Conservation (phyloP, 352 stramenopile species). For the Globisporangium lucens region DNA sequence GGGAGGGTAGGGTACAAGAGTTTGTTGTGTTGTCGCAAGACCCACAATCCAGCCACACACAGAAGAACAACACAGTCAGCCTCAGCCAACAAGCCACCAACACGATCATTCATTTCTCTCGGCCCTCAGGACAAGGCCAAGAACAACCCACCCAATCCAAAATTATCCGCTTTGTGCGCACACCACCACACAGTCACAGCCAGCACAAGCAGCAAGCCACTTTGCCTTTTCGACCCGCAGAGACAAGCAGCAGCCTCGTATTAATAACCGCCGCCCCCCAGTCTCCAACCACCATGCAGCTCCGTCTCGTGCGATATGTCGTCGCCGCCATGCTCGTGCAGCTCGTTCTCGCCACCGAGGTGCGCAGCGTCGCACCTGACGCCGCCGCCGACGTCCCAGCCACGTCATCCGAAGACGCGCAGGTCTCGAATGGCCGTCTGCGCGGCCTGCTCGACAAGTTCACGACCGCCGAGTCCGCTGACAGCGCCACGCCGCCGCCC, state of each 20-base stretch:
- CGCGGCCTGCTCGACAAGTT: constrained; percentile 40
- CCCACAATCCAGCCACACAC: not conserved
- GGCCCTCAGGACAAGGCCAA: not conserved
- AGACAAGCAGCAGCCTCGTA: not conserved
- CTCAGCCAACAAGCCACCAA: not conserved
- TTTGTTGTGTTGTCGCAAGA: constrained; percentile 9
- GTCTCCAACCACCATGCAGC: constrained; percentile 14
- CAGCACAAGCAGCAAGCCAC: not conserved
- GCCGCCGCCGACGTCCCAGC: not conserved
- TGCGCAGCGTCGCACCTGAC: constrained; percentile 7
- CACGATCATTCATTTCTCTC: constrained; percentile 8
- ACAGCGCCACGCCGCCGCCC: constrained; percentile 14
- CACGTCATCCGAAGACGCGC: constrained; percentile 12
- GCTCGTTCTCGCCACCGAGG: constrained; percentile 7
- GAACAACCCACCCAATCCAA: constrained; percentile 15
- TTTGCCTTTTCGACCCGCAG: constrained; percentile 5
- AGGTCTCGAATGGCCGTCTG: constrained; percentile 28
- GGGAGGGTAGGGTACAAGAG: not conserved
- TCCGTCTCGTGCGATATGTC: constrained; percentile 21
- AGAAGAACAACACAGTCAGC: not conserved
- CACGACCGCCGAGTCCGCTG: constrained; percentile 8
- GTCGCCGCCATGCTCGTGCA: constrained; percentile 19
- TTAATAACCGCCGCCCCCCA: constrained; percentile 10
- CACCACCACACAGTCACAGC: not conserved
- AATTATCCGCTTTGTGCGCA: constrained; percentile 15